Conservation (phyloP, 192 early-diverging fungal genomes). For the Coemansia sp. region DNA sequence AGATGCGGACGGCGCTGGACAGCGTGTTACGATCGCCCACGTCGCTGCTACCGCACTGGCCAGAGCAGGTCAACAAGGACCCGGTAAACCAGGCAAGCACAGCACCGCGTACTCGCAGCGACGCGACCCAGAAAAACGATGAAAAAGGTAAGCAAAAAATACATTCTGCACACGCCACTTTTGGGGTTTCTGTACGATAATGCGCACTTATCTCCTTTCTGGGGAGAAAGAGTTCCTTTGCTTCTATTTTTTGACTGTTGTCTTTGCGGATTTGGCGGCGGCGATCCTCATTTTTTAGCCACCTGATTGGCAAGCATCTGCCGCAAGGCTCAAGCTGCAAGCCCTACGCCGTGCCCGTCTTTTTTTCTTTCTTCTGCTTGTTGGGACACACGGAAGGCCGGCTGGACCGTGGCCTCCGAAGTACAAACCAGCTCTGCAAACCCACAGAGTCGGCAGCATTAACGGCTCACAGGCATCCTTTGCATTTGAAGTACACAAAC, state of each 20-base stretch:
- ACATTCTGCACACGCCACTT: slow-evolving; percentile 7
- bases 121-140: background rate
- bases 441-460: background rate
- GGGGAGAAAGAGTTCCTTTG: background rate
- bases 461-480: background rate
- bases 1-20: slow-evolving; percentile 5
- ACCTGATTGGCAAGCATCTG: background rate
- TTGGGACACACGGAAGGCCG: no score
- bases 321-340: background rate
- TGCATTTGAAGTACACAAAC: background rate
- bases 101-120: background rate
- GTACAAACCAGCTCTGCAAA: background rate
- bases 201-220: slow-evolving; percentile 1
- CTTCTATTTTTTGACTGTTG: background rate
- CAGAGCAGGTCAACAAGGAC: slow-evolving; percentile 16
- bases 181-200: background rate
- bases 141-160: slow-evolving; percentile 11
- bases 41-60: slow-evolving; percentile 48
- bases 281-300: no score
- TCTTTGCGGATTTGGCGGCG: background rate
- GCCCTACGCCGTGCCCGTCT: background rate
- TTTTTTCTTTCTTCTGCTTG: background rate
- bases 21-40: slow-evolving; percentile 40
- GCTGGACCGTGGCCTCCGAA: background rate
- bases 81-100: background rate